phyloP scores from a whole-genome alignment of 371 early-diverging fungal genomes.

The Mucor circinelloides region DNA sequence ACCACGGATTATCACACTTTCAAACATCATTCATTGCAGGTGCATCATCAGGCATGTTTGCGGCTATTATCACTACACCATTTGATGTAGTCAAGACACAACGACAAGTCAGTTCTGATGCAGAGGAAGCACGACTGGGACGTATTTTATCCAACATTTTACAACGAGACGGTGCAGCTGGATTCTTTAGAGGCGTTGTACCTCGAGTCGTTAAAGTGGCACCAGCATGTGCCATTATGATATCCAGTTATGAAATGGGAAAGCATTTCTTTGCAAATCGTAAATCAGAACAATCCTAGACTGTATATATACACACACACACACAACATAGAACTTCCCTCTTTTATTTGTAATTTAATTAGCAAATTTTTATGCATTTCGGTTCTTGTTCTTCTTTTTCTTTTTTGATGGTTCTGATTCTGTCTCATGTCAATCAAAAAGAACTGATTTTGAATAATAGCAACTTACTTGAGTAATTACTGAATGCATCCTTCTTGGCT shows the following conservation, averaged over 20 bases:
- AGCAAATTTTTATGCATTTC: neutral
- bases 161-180: conserved; percentile 26
- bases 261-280: conserved; percentile 58
- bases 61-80: conserved; percentile 92
- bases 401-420: conserved; percentile 3
- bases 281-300: neutral
- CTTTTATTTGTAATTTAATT: neutral
- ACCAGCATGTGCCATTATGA: conserved; percentile 97
- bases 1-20: conserved; percentile 42
- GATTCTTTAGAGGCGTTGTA: conserved; percentile 50
- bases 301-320: neutral
- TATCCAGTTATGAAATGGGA: conserved; percentile 84
- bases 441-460: neutral
- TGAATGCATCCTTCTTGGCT: conserved; percentile 18
- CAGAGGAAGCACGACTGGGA: conserved; percentile 31
- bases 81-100: conserved; percentile 97
- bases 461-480: conserved; percentile 4
- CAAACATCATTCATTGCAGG: conserved; percentile 74
- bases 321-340: neutral
- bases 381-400: conserved; percentile 5
- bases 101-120: conserved; percentile 65
- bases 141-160: conserved; percentile 27
- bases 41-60: conserved; percentile 80
- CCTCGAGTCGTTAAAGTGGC: conserved; percentile 92
- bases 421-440: neutral